A percentile compares a stretch with the other conserved stretches of the same genome.
Conservation (phyloP, 768 basidiomycete species). For the Kwoniella heveanensis region DNA sequence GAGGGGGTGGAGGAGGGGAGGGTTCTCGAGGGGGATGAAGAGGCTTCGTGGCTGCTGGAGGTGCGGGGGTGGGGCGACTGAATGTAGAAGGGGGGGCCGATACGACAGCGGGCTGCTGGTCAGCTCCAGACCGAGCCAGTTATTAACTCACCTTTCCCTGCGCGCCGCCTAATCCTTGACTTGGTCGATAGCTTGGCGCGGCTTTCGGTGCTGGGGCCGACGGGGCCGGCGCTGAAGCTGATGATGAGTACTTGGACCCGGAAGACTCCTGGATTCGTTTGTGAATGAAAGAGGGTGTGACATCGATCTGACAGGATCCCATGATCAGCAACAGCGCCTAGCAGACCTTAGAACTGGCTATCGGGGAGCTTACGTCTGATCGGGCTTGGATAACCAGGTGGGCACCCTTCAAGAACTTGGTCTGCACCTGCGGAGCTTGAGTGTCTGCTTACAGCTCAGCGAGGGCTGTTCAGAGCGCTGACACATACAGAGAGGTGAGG, state of each 20-base stretch:
- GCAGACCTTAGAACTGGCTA: too few relatives aligned
- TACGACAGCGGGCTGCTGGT: constrained; percentile 53
- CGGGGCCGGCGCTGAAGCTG: constrained; percentile 60
- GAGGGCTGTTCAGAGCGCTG: not conserved
- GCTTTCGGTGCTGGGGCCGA: constrained; percentile 62
- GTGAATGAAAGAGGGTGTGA: constrained; percentile 77
- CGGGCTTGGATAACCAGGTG: constrained; percentile 55
- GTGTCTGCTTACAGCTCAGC: constrained; percentile 59
- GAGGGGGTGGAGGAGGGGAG: constrained; percentile 36
- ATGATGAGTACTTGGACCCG: constrained; percentile 84
- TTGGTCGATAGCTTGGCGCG: constrained; percentile 68
- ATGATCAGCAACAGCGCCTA: constrained; percentile 2
- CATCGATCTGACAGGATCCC: constrained; percentile 69
- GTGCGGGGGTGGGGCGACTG: constrained; percentile 58
- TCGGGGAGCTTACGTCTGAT: constrained; percentile 27
- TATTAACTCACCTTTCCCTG: constrained; percentile 42
- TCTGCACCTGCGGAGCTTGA: constrained; percentile 73
- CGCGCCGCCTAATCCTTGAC: constrained; percentile 46
- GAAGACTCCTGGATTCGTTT: constrained; percentile 82
- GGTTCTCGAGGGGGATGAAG: constrained; percentile 38
- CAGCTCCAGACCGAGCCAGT: constrained; percentile 2
- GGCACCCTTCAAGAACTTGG: constrained; percentile 75
- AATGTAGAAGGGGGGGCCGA: constrained; percentile 51
- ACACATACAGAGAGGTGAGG: not conserved
- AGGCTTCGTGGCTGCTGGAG: constrained; percentile 30